Percentiles rank a stretch among this genome's conserved stretches.
Conservation (phyloP, 805 yeast genomes). For the Ogataea philodendri region DNA sequence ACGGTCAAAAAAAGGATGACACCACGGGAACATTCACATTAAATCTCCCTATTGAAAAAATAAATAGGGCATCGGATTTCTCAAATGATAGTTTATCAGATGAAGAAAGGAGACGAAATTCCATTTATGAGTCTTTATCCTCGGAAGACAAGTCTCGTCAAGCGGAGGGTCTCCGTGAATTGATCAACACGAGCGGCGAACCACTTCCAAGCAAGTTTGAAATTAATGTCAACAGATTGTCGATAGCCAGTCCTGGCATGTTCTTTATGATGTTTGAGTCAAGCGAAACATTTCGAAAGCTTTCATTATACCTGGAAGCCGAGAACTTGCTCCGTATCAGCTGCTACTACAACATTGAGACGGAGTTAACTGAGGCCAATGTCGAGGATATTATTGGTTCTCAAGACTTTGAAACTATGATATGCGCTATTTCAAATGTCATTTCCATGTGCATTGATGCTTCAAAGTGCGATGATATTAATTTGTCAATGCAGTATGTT, state of each 20-base stretch:
- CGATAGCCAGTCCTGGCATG: conserved; percentile 23
- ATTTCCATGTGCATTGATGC: conserved; percentile 27
- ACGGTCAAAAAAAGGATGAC: conserved; percentile 16
- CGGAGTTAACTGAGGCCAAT: conserved; percentile 4
- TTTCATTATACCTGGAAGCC: conserved; percentile 22
- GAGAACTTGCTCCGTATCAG: conserved; percentile 31
- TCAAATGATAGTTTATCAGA: conserved; percentile 20
- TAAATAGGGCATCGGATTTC: conserved; percentile 3
- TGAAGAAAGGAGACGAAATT: conserved; percentile 20
- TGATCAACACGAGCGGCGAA: conserved; percentile 5
- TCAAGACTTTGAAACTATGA: conserved; percentile 25
- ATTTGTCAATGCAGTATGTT: conserved; percentile 32
- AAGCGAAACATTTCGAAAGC: conserved; percentile 9
- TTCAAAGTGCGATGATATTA: conserved; percentile 28
- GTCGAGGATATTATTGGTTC: conserved; percentile 12
- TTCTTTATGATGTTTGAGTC: conserved; percentile 24
- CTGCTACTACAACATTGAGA: conserved; percentile 19
- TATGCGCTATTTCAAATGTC: conserved; percentile 24
- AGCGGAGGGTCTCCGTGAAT: conserved; percentile 16
- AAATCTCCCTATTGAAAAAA: conserved; percentile 15
- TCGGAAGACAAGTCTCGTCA: conserved; percentile 25
- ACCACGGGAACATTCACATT: conserved; percentile 19
- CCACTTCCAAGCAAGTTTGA: conserved; percentile 23
- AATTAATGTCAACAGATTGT: conserved; percentile 24
- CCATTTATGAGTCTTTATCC: conserved; percentile 25